These are phyloP conservation scores for Alternaria consortialis DNA, from an alignment of 2,329 filamentous ascomycete species.

Conservation along the genomic window DNA sequence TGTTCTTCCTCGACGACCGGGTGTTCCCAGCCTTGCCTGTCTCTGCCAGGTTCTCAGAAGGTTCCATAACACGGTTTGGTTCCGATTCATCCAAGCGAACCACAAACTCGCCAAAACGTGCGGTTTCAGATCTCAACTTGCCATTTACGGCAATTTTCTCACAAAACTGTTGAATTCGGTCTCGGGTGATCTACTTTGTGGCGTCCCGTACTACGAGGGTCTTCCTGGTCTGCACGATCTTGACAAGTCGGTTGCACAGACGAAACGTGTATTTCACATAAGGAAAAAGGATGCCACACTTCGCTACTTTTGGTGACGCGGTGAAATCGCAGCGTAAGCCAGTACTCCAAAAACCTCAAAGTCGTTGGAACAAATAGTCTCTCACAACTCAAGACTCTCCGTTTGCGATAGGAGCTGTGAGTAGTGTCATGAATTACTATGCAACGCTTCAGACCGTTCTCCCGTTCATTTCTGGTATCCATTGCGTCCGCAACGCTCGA, in stretches of 20 bases:
- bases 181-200: slow-evolving; percentile 39
- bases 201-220: slow-evolving; percentile 17
- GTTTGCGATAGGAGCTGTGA: background rate
- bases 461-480: background rate
- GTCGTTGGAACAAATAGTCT: too few relatives aligned
- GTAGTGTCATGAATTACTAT: background rate
- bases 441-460: background rate
- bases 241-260: background rate
- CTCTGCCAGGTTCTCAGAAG: background rate
- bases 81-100: slow-evolving; percentile 14
- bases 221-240: slow-evolving; percentile 8
- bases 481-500: background rate
- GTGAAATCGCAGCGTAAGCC: too few relatives aligned
- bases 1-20: too few relatives aligned
- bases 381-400: too few relatives aligned
- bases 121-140: slow-evolving; percentile 25
- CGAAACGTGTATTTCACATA: background rate
- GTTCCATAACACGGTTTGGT: too few relatives aligned
- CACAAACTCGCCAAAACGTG: slow-evolving; percentile 3
- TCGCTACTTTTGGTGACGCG: background rate
- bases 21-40: too few relatives aligned
- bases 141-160: slow-evolving; percentile 28
- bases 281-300: too few relatives aligned
- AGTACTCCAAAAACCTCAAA: too few relatives aligned
- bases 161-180: slow-evolving; percentile 30